Base-by-base conservation (phyloP, 805 yeast genomes). In the Candida ortonii region DNA sequence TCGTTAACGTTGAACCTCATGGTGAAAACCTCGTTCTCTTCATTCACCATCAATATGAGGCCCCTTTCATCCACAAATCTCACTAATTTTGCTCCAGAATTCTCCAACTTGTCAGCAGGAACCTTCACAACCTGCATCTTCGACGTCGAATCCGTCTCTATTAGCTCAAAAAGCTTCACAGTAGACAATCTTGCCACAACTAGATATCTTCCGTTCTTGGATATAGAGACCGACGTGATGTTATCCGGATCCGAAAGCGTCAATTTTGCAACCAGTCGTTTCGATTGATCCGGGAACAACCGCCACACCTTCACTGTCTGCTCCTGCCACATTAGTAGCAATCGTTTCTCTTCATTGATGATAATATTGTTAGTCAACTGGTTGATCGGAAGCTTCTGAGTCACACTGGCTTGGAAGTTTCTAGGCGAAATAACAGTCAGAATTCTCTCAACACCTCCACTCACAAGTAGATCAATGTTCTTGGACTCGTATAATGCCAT, bases 261-360 rank as follows among this genome's bases (percentile, higher is more conserved):
- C 49, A 85, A 53, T 59, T 84, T 84, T 34, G 84, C 68, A 2
- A 84, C 78, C 39, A 88, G 58, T 38, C 72, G 74, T 52, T 72
- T 77, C 12, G 71, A 65, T 52, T 52, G 50, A 39, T 54, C 52
- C 20, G 36, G 41, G 16, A 34, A 21, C 13, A 86, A 52, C 42
- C 62, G 65, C 97, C 97, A 93, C 8, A 93, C 68, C 53, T 87
- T 87, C 25, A 90, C 73, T 3, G 73, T 67, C 54, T 84, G 88
- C 46, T 84, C 94, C 49, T 79, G 82, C 93, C 94, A 90, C 71
- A 82, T 70, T 6, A 77, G 70, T 17, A 90, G 59, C 16, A 78
- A 60, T 40, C 80, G 70, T 24, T 71, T 66, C 5, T 56, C 52
- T 28, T 65, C 57, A 41, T 75, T 72, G 10, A 75, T 53, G 1